Evolutionary conservation across 805 yeast genomes (phyloP).

Genomic region (Ogataea chonburiensis): DNA sequence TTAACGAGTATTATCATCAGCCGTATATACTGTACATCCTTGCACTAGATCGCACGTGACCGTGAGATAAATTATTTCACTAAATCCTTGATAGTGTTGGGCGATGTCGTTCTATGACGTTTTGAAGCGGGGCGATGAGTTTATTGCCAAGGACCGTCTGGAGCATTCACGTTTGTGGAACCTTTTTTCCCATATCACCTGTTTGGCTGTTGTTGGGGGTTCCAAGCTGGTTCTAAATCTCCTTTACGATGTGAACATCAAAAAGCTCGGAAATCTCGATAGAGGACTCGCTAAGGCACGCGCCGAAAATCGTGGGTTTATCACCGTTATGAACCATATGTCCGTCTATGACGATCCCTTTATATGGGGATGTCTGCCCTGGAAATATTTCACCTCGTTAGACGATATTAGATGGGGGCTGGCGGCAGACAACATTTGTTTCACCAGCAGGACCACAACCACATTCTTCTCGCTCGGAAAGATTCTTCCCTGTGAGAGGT

Average conservation of each 20-base stretch:
- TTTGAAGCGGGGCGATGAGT: slow-evolving; percentile 69
- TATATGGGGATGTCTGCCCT: slow-evolving; percentile 82
- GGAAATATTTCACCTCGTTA: slow-evolving; percentile 58
- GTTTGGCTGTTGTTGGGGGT: slow-evolving; percentile 60
- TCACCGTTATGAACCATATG: slow-evolving; percentile 93
- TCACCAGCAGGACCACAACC: slow-evolving; percentile 49
- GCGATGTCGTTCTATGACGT: slow-evolving; percentile 70
- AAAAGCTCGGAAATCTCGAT: slow-evolving; percentile 63
- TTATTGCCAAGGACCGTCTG: slow-evolving; percentile 53
- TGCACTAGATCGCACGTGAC: background rate
- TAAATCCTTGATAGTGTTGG: too few species aligned
- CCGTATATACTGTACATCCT: background rate
- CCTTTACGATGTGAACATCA: slow-evolving; percentile 62
- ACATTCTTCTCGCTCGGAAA: slow-evolving; percentile 84
- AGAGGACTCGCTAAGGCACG: slow-evolving; percentile 62
- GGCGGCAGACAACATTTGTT: slow-evolving; percentile 91
- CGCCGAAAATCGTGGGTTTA: slow-evolving; percentile 65
- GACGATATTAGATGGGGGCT: slow-evolving; percentile 87
- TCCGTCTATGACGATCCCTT: slow-evolving; percentile 90
- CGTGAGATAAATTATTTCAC: background rate
- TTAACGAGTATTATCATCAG: background rate
- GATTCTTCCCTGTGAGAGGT: slow-evolving; percentile 80
- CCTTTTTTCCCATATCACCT: slow-evolving; percentile 62
- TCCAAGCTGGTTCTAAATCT: slow-evolving; percentile 61
- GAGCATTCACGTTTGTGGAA: slow-evolving; percentile 62